phyloP scores from a whole-genome alignment of 1,284 basidiomycete genomes.

The Xanthoconium separans region DNA sequence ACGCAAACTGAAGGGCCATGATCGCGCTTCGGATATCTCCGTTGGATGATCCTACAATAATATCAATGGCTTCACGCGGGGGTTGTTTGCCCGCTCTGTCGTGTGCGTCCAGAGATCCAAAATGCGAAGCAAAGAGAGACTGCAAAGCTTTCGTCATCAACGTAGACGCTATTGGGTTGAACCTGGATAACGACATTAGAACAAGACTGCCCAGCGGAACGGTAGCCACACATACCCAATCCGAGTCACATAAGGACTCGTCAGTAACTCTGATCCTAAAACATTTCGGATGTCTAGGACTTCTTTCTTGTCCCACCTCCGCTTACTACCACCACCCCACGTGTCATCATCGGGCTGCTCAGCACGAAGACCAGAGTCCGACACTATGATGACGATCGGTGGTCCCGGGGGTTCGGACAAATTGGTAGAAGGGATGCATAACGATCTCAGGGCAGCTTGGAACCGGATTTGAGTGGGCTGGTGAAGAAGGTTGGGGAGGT shows the following conservation, averaged over 20 bases:
- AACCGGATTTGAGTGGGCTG: constrained; percentile 72
- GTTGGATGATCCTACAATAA: constrained; percentile 75
- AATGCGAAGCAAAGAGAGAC: constrained; percentile 54
- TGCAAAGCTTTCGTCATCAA: constrained; percentile 81
- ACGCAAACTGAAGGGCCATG: constrained; percentile 88
- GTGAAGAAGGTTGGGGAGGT: constrained; percentile 89
- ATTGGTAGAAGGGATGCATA: constrained; percentile 45
- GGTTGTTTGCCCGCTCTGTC: constrained; percentile 36
- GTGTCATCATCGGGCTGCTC: constrained; percentile 58
- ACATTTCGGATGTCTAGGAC: constrained; percentile 70
- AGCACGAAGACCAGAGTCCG: constrained; percentile 77
- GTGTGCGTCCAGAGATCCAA: constrained; percentile 23
- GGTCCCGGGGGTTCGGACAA: constrained; percentile 34
- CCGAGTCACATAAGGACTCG: constrained; percentile 67
- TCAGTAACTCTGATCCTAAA: constrained; percentile 58
- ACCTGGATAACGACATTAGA: constrained; percentile 46
- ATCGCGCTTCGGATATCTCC: constrained; percentile 93
- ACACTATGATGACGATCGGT: constrained; percentile 84
- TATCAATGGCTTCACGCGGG: constrained; percentile 66
- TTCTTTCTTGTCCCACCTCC: constrained; percentile 43
- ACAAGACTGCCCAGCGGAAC: constrained; percentile 1
- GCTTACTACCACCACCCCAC: constrained; percentile 40
- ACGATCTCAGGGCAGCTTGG: constrained; percentile 65
- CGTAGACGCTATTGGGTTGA: constrained; percentile 89
- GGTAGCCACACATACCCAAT: constrained; percentile 56